Evolutionary conservation across 176 grass and related monocot species (phyloP).

Genomic region (Avena sativa): DNA sequence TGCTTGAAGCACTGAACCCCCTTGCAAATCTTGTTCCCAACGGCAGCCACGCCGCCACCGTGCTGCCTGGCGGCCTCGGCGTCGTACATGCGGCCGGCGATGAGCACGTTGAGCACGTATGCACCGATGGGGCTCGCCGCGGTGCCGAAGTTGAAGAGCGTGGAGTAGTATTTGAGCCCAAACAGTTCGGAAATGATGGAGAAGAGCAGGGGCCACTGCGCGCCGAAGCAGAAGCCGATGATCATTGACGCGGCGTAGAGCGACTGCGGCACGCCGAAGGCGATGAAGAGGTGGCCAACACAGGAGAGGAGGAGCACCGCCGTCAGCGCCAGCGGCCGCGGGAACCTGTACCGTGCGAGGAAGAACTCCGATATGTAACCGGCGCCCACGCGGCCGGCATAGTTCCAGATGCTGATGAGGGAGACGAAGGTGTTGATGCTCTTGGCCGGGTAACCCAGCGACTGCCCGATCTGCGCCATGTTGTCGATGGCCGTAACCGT

Average conservation of each 20-base stretch:
- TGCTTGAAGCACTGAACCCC: conserved; percentile 19
- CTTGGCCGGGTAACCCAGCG: conserved; percentile 68
- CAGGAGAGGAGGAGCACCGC: conserved; percentile 77
- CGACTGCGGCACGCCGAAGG: conserved; percentile 40
- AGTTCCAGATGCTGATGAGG: conserved; percentile 42
- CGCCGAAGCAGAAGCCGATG: conserved; percentile 91
- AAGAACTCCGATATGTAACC: conserved; percentile 81
- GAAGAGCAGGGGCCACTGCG: conserved; percentile 89
- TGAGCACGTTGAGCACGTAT: conserved; percentile 62
- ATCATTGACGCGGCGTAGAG: conserved; percentile 78
- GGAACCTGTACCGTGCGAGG: conserved; percentile 63
- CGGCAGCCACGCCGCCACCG: conserved; percentile 27
- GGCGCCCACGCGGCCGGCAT: conserved; percentile 77
- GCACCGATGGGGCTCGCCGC: conserved; percentile 76
- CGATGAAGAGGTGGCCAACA: conserved; percentile 33
- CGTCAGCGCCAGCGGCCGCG: conserved; percentile 67
- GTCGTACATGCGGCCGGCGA: conserved; percentile 62
- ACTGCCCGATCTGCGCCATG: conserved; percentile 94
- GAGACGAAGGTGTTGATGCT: conserved; percentile 68
- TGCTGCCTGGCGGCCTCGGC: conserved; percentile 51
- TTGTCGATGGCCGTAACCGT: conserved; percentile 94
- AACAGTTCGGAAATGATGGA: conserved; percentile 95
- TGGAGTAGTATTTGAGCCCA: conserved; percentile 67
- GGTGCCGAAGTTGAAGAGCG: conserved; percentile 75
- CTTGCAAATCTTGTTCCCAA: conserved; percentile 8